Evolutionary conservation across 306 rosid species (phyloP).

Genomic region (Arachis stenosperma): DNA sequence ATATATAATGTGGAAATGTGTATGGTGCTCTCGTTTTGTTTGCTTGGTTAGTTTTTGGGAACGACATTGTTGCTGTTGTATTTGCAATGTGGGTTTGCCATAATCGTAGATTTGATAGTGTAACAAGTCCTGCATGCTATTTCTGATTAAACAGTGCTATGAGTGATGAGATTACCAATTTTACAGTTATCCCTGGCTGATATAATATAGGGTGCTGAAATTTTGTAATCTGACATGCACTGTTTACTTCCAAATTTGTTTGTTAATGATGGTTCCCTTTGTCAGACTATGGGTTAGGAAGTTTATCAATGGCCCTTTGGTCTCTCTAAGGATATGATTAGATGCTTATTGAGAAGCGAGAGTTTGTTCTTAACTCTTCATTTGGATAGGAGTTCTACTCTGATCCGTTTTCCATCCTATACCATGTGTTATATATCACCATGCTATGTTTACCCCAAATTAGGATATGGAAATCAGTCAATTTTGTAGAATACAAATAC

Average conservation of each 20-base stretch:
- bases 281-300: not conserved
- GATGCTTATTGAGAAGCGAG: not conserved
- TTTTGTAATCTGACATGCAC: conserved; percentile 62
- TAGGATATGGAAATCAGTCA: too few relatives aligned
- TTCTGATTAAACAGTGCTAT: conserved; percentile 16
- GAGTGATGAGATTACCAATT: conserved; percentile 58
- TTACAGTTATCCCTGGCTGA: conserved; percentile 94
- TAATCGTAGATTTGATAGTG: too few relatives aligned
- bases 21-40: not conserved
- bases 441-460: too few relatives aligned
- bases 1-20: not conserved
- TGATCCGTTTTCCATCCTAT: too few relatives aligned
- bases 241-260: not conserved
- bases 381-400: too few relatives aligned
- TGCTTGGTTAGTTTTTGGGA: not conserved
- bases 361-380: too few relatives aligned
- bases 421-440: too few relatives aligned
- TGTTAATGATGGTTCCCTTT: not conserved
- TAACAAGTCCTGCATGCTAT: too few relatives aligned
- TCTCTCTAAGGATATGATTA: not conserved
- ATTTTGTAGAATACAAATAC: too few relatives aligned
- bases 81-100: not conserved
- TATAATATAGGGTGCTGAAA: conserved; percentile 60
- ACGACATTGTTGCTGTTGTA: not conserved
- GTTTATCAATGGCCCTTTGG: not conserved